Conservation (phyloP, 176 grass and related monocot genomes). For the maize (Zea mays) region DNA sequence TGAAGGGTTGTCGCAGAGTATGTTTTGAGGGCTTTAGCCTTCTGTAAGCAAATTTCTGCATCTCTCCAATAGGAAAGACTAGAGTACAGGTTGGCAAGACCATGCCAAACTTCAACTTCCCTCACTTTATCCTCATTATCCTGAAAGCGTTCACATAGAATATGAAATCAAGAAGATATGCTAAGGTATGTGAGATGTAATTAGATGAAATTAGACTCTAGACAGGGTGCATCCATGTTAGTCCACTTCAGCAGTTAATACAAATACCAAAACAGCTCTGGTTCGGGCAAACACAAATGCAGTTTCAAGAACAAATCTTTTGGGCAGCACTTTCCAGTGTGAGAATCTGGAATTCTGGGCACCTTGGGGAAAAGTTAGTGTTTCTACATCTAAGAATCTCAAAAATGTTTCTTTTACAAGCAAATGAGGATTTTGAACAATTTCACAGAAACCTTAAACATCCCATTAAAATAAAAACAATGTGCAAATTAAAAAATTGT, state of each 20-base stretch:
- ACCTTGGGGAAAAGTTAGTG: constrained; percentile 10
- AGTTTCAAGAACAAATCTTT: constrained; percentile 18
- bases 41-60: constrained; percentile 95
- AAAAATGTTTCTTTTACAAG: neutral
- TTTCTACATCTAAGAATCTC: neutral
- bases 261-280: neutral
- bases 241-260: constrained; percentile 7
- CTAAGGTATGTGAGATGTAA: neutral
- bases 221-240: neutral
- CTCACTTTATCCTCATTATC: constrained; percentile 61
- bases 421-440: constrained; percentile 5
- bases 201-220: constrained; percentile 15
- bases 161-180: constrained; percentile 21
- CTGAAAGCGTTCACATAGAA: constrained; percentile 45
- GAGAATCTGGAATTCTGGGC: neutral
- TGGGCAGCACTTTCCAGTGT: neutral
- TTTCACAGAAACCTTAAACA: constrained; percentile 6
- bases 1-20: constrained; percentile 74
- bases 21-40: constrained; percentile 70
- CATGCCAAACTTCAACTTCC: constrained; percentile 98
- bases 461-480: neutral
- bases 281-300: neutral
- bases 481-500: neutral
- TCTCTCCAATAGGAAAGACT: constrained; percentile 89
- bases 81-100: constrained; percentile 88